Conservation (phyloP, 768 basidiomycete species). For the Daedaleopsis sinensis region DNA sequence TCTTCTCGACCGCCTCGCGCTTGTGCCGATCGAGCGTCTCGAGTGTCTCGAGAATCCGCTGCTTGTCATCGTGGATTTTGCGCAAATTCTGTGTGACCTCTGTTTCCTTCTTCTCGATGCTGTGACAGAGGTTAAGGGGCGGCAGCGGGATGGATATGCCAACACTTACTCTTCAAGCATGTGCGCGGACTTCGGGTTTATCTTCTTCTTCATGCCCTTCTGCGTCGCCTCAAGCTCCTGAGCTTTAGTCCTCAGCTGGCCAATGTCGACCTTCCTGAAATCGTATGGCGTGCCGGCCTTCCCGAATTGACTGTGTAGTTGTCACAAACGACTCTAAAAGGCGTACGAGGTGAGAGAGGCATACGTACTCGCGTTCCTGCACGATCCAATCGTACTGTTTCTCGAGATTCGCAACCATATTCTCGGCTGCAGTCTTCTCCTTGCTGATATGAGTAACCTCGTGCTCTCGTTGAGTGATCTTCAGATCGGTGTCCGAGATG, state of each 20-base stretch:
- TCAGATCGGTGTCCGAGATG: slow-evolving; percentile 66
- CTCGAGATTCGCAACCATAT: slow-evolving; percentile 67
- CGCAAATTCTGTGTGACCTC: slow-evolving; percentile 86
- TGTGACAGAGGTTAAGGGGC: slow-evolving; percentile 32
- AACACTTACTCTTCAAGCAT: slow-evolving; percentile 87
- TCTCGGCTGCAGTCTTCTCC: slow-evolving; percentile 61
- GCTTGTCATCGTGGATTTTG: slow-evolving; percentile 89
- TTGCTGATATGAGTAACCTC: slow-evolving; percentile 63
- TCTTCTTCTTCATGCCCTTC: slow-evolving; percentile 90
- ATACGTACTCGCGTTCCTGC: slow-evolving; percentile 81
- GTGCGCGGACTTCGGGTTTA: slow-evolving; percentile 93
- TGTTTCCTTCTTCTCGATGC: slow-evolving; percentile 91
- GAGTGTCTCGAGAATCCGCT: slow-evolving; percentile 94
- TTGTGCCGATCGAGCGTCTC: slow-evolving; percentile 93
- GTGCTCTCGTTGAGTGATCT: slow-evolving; percentile 69
- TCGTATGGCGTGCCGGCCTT: slow-evolving; percentile 81
- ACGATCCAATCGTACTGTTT: slow-evolving; percentile 86
- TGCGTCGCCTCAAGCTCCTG: slow-evolving; percentile 76
- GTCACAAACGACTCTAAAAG: neutral
- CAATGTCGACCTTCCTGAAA: slow-evolving; percentile 68
- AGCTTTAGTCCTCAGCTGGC: slow-evolving; percentile 60
- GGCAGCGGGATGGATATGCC: neutral
- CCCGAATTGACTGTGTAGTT: slow-evolving; percentile 71
- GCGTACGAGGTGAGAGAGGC: neutral
- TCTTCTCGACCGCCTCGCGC: slow-evolving; percentile 88